phyloP scores from a whole-genome alignment of 1,284 basidiomycete species.

The Rhodotorula mucilaginosa region DNA sequence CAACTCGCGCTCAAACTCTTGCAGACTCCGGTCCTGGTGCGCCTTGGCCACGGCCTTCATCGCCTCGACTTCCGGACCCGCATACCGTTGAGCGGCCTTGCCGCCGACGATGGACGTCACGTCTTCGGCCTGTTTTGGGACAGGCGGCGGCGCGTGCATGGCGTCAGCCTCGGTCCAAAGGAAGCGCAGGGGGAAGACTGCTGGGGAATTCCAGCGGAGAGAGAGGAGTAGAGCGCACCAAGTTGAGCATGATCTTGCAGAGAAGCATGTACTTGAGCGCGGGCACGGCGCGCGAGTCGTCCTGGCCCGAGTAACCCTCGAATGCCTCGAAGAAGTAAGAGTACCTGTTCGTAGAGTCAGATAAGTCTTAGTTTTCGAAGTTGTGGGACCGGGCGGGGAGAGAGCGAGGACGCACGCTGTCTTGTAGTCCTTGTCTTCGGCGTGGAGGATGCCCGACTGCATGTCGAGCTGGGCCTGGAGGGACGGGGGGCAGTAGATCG shows the following conservation, averaged over 20 bases:
- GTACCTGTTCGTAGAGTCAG: conserved; percentile 54
- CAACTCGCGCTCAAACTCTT: conserved; percentile 83
- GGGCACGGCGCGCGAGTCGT: conserved; percentile 62
- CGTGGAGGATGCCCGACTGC: conserved; percentile 86
- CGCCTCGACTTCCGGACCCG: conserved; percentile 76
- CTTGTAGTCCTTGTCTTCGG: conserved; percentile 96
- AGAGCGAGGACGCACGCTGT: conserved; percentile 59
- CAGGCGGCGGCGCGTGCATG: neutral
- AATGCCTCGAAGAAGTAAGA: conserved; percentile 98
- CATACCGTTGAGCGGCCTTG: conserved; percentile 84
- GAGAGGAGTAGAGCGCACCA: conserved; percentile 57
- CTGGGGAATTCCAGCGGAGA: neutral
- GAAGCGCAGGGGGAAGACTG: conserved; percentile 7
- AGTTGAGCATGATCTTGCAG: conserved; percentile 96
- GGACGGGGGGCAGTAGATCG: conserved; percentile 93
- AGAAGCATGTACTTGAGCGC: conserved; percentile 97
- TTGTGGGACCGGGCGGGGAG: too few species aligned
- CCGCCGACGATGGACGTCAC: conserved; percentile 79
- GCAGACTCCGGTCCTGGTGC: conserved; percentile 84
- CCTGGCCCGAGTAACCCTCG: conserved; percentile 70
- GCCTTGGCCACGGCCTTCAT: conserved; percentile 93
- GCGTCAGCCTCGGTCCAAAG: neutral
- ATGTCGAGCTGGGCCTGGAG: conserved; percentile 91
- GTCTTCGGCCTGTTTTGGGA: conserved; percentile 76
- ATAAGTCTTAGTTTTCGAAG: conserved; percentile 62